Base-by-base conservation (phyloP, 2,329 filamentous ascomycete genomes). In the Aspergillus sojae region DNA sequence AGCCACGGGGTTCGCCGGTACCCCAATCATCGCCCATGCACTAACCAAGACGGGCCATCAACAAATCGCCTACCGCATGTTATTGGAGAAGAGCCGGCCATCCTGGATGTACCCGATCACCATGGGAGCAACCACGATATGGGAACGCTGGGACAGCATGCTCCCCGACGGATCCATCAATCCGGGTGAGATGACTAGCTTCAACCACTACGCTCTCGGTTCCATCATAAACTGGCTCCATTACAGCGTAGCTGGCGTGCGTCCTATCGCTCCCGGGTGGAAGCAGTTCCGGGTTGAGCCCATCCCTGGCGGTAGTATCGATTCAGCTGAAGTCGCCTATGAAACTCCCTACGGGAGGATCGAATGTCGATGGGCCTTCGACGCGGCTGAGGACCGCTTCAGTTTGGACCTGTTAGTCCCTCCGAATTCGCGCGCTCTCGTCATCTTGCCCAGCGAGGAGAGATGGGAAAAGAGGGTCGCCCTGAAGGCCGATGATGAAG, bases 81-180 rank as follows among this genome's bases (percentile, higher is more conserved):
- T 82, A 0, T 71, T 77, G 5, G 71, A 79, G 60, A 74, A 71
- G 4, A 59, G 43, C 28, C 60, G 65, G 68, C 78, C 79, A 0
- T 77, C 73, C 0, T 79, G 78, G 78, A 70, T 81, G 12, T 80
- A 80, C 58, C 77, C 74, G 5, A 73, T 81, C 14, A 73, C 67
- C 14, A 80, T 80, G 78, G 75, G 75, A 3, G 78, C 75, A 1
- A 82, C 80, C 0, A 82, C 79, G 0, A 75, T 77, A 14, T 82
- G 80, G 80, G 80, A 82, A 61, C 72, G 80, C 7, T 82, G 80
- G 80, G 76, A 82, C 62, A 75, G 72, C 54, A 73, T 81, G 70
- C 65, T 76, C 5, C 73, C 78, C 0, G 71, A 80, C 57, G 78
- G 76, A 3, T 69, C 63, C 1, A 71, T 81, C 57, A 81, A 81